Base-by-base conservation (phyloP, 2,329 filamentous ascomycete species). In the Alternaria sp. region DNA sequence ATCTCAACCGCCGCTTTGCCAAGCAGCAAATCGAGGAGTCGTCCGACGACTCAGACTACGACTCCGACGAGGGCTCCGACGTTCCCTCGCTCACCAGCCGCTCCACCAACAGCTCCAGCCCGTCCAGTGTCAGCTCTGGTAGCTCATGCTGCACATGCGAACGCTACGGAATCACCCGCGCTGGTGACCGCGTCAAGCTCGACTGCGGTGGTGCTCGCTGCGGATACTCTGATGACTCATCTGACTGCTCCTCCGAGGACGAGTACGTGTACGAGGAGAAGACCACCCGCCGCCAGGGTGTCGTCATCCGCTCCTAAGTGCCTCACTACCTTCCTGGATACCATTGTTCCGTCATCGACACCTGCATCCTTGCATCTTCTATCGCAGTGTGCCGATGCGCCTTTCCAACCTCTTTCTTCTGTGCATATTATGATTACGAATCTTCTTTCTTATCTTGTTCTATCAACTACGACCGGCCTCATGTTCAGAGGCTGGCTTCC, bases 141-240 rank as follows among this genome's bases (percentile, higher is more conserved):
- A 81, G 75, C 62, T 80, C 81, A 76, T 87, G 87, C 80, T 98
- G 96, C 89, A 94, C 91, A 69, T 98, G 95, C 84, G 93, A 97
- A 82, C 92, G 94, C 84, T 97, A 96, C 85, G 95, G 94, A 74
- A 97, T 98, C 85, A 97, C 94, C 69, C 92, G 94, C 83, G 90
- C 91, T 81, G 94, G 94, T 78, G 92, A 96, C 82, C 90, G 94
- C 76, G 92, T 98, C 87, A 96, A 95, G 88, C 89, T 97, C 81
- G 94, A 97, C 88, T 98, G 95, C 78, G 94, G 94, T 73, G 95
- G 95, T 72, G 86, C 89, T 66, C 90, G 93, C 79, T 97, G 95
- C 83, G 92, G 93, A 76, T 96, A 92, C 83, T 88, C 87, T 69
- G 90, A 92, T 75, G 89, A 91, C 65, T 87, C 86, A 67, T 87